Conservation (phyloP, 164 flowering plant species). For the Berberis vulgaris region DNA sequence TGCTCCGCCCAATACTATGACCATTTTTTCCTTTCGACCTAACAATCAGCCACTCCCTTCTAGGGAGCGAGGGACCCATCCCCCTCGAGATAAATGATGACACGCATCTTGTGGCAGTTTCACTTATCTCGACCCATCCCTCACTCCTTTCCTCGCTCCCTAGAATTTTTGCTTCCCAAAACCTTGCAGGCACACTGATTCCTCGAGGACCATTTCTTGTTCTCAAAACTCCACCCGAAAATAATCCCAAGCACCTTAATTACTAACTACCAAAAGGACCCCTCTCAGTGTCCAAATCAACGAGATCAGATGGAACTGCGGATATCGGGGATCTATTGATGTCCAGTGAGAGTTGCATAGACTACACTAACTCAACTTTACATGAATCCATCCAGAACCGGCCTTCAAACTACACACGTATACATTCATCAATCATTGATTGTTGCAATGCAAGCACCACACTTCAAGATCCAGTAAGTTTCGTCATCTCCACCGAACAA, state of each 20-base stretch:
- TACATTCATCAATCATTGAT: slow-evolving; percentile 41
- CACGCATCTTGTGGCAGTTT: no score
- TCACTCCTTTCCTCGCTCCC: slow-evolving; percentile 34
- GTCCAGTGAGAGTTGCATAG: slow-evolving; percentile 23
- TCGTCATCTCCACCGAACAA: slow-evolving; percentile 27
- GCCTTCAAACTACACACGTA: slow-evolving; percentile 56
- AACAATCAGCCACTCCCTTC: no score
- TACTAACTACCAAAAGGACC: slow-evolving; percentile 79
- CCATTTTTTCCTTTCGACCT: no score
- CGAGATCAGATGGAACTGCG: slow-evolving; percentile 36
- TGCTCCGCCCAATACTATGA: no score
- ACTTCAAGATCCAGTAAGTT: slow-evolving; percentile 41
- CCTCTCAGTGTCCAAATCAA: slow-evolving; percentile 63
- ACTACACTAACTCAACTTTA: slow-evolving; percentile 27
- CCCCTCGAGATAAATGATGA: no score
- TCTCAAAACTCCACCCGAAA: slow-evolving; percentile 18
- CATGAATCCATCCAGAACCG: slow-evolving; percentile 47
- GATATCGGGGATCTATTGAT: slow-evolving; percentile 29
- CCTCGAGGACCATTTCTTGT: slow-evolving; percentile 35
- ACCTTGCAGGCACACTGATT: slow-evolving; percentile 61
- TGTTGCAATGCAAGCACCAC: slow-evolving; percentile 31
- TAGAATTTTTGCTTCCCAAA: slow-evolving; percentile 83
- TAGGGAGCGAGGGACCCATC: no score
- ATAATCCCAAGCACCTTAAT: slow-evolving; percentile 56
- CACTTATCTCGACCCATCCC: no score